A percentile compares a stretch with the other conserved stretches of the same genome.
Evolutionary conservation across 495 filamentous ascomycete species (phyloP).

Genomic region (Aspergillus heteromorphus): DNA sequence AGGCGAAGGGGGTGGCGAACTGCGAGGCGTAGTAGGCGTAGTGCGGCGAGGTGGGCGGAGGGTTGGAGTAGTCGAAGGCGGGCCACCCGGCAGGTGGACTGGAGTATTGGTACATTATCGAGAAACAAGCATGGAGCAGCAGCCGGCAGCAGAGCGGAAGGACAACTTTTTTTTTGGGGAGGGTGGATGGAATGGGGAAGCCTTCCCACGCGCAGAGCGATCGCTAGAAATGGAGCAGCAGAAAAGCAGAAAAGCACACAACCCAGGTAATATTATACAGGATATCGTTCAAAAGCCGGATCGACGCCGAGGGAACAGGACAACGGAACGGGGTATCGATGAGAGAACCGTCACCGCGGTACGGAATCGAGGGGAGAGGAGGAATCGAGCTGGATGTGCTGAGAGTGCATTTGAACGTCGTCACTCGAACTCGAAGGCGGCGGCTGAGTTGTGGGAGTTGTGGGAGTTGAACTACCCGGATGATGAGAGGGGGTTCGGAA

Average conservation of each 20-base stretch:
- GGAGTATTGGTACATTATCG: slow-evolving; percentile 52
- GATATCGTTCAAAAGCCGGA: slow-evolving; percentile 42
- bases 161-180: slow-evolving; percentile 6
- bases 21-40: slow-evolving; percentile 44
- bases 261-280: slow-evolving; percentile 47
- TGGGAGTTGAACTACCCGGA: background rate
- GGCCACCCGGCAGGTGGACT: slow-evolving; percentile 45
- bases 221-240: slow-evolving; percentile 14
- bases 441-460: background rate
- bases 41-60: slow-evolving; percentile 47
- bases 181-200: no score
- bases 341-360: slow-evolving; percentile 42
- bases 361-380: slow-evolving; percentile 44
- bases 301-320: slow-evolving; percentile 33
- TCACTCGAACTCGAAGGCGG: slow-evolving; percentile 25
- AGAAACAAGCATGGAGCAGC: slow-evolving; percentile 26
- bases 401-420: slow-evolving; percentile 48
- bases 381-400: slow-evolving; percentile 34
- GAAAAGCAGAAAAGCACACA: slow-evolving; percentile 20
- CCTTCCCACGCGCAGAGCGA: slow-evolving; percentile 8
- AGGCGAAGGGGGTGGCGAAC: slow-evolving; percentile 35
- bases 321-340: slow-evolving; percentile 17
- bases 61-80: slow-evolving; percentile 45
- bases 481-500: background rate
- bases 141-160: slow-evolving; percentile 9